A percentile compares a stretch with the other conserved stretches of the same genome.
These are phyloP conservation scores for Metschnikowia continentalis DNA, from an alignment of 805 yeast species.

Conservation along the genomic window DNA sequence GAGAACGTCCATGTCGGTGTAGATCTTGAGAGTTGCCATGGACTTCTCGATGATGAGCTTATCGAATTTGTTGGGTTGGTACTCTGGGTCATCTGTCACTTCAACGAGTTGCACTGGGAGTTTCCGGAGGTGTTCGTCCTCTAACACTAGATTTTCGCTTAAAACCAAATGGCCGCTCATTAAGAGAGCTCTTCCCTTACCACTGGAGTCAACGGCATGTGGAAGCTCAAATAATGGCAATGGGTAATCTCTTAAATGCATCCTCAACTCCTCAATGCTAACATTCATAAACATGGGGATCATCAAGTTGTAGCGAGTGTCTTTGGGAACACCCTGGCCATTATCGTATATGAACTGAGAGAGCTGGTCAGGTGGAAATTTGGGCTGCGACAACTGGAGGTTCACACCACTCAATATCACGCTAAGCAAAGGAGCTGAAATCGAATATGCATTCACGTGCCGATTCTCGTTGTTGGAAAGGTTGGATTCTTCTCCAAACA, in stretches of 20 bases:
- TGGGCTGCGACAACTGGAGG: conserved; percentile 23
- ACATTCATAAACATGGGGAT: conserved; percentile 62
- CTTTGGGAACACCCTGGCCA: conserved; percentile 81
- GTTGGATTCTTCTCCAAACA: conserved; percentile 33
- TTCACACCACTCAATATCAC: conserved; percentile 27
- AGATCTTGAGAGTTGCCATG: conserved; percentile 68
- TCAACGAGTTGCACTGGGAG: conserved; percentile 59
- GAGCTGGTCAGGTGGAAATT: conserved; percentile 34
- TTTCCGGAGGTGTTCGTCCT: conserved; percentile 52
- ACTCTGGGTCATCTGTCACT: conserved; percentile 32
- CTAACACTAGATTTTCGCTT: conserved; percentile 56
- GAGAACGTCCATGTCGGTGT: conserved; percentile 53
- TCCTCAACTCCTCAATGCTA: conserved; percentile 55
- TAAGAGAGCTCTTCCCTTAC: conserved; percentile 21
- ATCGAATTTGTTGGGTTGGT: conserved; percentile 13
- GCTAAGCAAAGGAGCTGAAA: conserved; percentile 33
- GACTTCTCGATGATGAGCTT: conserved; percentile 66
- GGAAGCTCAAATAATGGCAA: conserved; percentile 78
- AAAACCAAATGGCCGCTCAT: conserved; percentile 64
- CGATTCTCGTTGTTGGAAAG: conserved; percentile 18
- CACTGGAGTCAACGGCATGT: conserved; percentile 21
- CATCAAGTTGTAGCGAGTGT: conserved; percentile 61
- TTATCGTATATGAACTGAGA: conserved; percentile 61
- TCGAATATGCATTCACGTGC: conserved; percentile 28
- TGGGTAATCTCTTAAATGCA: conserved; percentile 82